phyloP scores from a whole-genome alignment of 1,284 basidiomycete genomes.

The Cutaneotrichosporon dermatis region DNA sequence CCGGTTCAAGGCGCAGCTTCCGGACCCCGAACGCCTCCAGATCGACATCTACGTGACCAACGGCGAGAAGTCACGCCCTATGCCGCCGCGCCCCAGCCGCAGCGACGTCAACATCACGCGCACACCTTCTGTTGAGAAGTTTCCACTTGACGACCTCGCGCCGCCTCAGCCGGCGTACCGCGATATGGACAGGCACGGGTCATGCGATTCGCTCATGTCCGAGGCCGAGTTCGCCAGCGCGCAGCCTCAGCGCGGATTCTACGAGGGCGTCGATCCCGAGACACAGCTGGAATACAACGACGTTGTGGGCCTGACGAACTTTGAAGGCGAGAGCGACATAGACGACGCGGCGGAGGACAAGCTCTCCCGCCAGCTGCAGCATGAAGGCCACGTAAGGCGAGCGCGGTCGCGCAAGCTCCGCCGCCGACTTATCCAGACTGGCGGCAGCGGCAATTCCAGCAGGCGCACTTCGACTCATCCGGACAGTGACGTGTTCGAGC shows the following conservation, averaged over 20 bases:
- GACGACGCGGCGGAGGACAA: slow-evolving; percentile 64
- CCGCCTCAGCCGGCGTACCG: neutral
- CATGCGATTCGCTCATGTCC: neutral
- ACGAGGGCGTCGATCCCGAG: slow-evolving; percentile 13
- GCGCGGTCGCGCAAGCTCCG: slow-evolving; percentile 51
- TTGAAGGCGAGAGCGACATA: slow-evolving; percentile 71
- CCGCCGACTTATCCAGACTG: neutral
- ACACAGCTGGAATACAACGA: neutral
- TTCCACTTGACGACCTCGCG: neutral
- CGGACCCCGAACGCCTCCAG: slow-evolving; percentile 59
- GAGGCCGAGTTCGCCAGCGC: neutral
- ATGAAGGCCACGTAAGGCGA: slow-evolving; percentile 64
- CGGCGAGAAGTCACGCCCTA: slow-evolving; percentile 4
- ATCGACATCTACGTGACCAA: slow-evolving; percentile 79
- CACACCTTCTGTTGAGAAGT: neutral
- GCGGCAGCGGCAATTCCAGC: neutral
- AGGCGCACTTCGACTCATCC: no score
- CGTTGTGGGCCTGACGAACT: slow-evolving; percentile 66
- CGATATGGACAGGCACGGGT: slow-evolving; percentile 12
- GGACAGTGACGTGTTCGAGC: neutral
- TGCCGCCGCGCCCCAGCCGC: neutral
- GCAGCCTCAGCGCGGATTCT: slow-evolving; percentile 2
- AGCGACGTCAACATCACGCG: neutral
- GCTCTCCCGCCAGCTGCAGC: slow-evolving; percentile 60
- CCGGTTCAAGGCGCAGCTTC: slow-evolving; percentile 60